Evolutionary conservation across 2,329 filamentous ascomycete genomes (phyloP).

Genomic region (Pseudogymnoascus sp.): DNA sequence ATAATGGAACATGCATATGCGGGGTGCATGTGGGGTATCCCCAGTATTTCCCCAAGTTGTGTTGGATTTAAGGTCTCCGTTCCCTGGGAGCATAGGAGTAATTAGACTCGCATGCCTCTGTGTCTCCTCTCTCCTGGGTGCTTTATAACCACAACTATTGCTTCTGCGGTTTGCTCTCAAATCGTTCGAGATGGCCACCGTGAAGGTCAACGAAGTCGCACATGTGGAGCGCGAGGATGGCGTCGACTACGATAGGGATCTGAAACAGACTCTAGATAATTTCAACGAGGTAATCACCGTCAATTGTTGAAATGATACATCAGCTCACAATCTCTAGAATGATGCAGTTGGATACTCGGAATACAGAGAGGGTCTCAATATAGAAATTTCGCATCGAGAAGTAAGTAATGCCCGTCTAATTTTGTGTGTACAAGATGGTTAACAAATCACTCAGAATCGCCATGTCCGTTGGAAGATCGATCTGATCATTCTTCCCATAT

Average conservation of each 20-base stretch:
- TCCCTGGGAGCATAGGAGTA: neutral
- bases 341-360: constrained; percentile 10
- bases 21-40: neutral
- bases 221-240: neutral
- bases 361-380: constrained; percentile 5
- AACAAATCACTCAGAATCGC: neutral
- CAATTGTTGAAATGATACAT: neutral
- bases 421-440: neutral
- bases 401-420: neutral
- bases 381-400: constrained; percentile 6
- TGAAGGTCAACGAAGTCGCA: neutral
- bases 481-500: constrained; percentile 12
- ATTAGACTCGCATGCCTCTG: neutral
- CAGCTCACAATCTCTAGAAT: neutral
- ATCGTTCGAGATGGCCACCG: neutral
- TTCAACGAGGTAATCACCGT: constrained; percentile 2
- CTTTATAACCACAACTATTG: neutral
- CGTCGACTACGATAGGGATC: neutral
- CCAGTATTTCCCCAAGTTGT: neutral
- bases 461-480: constrained; percentile 12
- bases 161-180: neutral
- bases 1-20: neutral
- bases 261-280: neutral
- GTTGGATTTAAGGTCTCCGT: neutral
- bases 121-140: neutral